Conservation (phyloP, 2,329 filamentous ascomycete genomes). For the Nothopassalora personata region DNA sequence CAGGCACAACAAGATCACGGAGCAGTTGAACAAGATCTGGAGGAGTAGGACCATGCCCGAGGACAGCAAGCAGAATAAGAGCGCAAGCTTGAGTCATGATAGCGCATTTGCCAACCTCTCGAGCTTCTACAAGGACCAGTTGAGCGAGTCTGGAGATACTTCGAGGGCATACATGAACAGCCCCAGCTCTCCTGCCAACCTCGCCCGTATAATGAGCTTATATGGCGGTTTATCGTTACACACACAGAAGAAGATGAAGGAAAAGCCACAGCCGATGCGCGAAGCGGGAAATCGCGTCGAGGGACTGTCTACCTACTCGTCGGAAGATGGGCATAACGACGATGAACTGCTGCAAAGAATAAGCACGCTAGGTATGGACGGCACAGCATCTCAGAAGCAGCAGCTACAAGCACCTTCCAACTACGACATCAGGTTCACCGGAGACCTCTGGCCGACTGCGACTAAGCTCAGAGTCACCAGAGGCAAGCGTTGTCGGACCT, state of each 20-base stretch:
- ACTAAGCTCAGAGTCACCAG: constrained; percentile 84
- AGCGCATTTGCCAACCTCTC: constrained; percentile 70
- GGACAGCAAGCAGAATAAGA: constrained; percentile 27
- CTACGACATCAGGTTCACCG: constrained; percentile 56
- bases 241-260: constrained; percentile 59
- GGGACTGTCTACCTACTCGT: constrained; percentile 57
- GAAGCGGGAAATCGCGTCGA: constrained; percentile 68
- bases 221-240: constrained; percentile 64
- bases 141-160: constrained; percentile 58
- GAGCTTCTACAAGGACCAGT: constrained; percentile 75
- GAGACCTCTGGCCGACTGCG: constrained; percentile 74
- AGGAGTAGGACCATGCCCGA: constrained; percentile 39
- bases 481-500: constrained; percentile 85
- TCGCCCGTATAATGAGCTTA: constrained; percentile 85
- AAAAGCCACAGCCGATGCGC: constrained; percentile 68
- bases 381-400: constrained; percentile 54
- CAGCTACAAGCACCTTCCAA: constrained; percentile 46
- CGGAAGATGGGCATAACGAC: constrained; percentile 14
- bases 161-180: constrained; percentile 46
- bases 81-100: constrained; percentile 52
- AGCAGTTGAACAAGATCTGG: constrained; percentile 49
- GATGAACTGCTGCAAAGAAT: constrained; percentile 56
- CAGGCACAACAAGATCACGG: constrained; percentile 74
- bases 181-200: constrained; percentile 67
- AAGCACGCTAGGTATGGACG: constrained; percentile 59